Conservation (phyloP, 345 rosid species). For the Toxicodendron radicans region DNA sequence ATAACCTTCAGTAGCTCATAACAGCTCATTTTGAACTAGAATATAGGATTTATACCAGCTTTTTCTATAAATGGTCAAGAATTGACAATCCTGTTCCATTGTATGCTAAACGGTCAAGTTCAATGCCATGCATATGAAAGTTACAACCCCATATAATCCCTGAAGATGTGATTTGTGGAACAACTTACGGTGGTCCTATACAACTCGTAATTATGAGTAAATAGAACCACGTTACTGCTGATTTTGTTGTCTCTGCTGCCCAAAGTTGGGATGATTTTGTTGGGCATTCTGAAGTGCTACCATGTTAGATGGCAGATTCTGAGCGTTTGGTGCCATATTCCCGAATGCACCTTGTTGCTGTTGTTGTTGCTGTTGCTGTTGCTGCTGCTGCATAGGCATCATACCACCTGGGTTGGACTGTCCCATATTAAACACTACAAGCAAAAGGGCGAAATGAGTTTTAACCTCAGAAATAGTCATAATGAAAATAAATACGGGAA, state of each 20-base stretch:
- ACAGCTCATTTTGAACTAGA: background rate
- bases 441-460: conserved; percentile 11
- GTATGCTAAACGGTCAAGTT: background rate
- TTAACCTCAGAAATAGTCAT: conserved; percentile 2
- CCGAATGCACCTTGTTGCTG: conserved; percentile 67
- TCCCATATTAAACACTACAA: conserved; percentile 85
- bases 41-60: background rate
- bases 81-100: background rate
- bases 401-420: conserved; percentile 58
- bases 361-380: conserved; percentile 45
- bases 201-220: background rate
- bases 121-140: background rate
- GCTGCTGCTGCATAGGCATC: conserved; percentile 50
- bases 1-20: background rate
- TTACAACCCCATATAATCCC: background rate
- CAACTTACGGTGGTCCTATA: background rate
- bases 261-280: conserved; percentile 56
- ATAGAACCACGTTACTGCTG: conserved; percentile 46
- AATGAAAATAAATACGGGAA: background rate
- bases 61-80: background rate
- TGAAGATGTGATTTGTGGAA: background rate
- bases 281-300: conserved; percentile 58
- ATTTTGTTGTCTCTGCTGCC: conserved; percentile 77
- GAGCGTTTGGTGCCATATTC: conserved; percentile 65
- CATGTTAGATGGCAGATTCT: conserved; percentile 73